These are phyloP conservation scores for Moesziomyces globuligerus DNA, from an alignment of 1,284 basidiomycete species.

Conservation along the genomic window DNA sequence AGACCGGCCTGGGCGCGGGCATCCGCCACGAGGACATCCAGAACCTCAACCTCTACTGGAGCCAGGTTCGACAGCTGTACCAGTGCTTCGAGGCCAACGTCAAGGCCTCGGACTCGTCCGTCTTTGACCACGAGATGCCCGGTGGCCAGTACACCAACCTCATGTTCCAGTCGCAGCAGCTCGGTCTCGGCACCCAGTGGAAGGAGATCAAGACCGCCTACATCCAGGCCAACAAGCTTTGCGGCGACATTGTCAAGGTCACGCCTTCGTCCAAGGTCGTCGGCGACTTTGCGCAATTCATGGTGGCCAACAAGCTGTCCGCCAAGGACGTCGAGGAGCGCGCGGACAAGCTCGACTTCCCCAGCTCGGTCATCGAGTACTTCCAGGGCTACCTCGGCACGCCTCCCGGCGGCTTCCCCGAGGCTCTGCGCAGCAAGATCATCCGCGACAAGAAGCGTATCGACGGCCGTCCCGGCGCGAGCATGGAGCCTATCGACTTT, in stretches of 20 bases:
- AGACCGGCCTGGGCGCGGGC: constrained; percentile 92
- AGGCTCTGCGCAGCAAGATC: constrained; percentile 88
- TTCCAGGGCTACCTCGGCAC: constrained; percentile 84
- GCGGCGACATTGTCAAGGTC: constrained; percentile 98
- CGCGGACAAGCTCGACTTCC: constrained; percentile 94
- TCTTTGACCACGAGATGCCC: constrained; percentile 99
- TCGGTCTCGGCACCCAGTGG: constrained; percentile 98
- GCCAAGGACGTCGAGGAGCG: constrained; percentile 86
- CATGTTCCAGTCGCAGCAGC: constrained; percentile 95
- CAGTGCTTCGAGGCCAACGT: constrained; percentile 98
- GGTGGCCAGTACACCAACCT: constrained; percentile 77
- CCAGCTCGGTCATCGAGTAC: constrained; percentile 73
- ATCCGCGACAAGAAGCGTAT: constrained; percentile 94
- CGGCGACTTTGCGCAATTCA: constrained; percentile 95
- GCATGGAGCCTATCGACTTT: constrained; percentile 89
- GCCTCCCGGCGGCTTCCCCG: constrained; percentile 88
- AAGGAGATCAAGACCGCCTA: constrained; percentile 98
- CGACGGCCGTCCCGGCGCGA: constrained; percentile 89
- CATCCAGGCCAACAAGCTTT: constrained; percentile 76
- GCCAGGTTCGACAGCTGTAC: constrained; percentile 94
- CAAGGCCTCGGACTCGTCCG: constrained; percentile 82
- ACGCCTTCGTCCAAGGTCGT: constrained; percentile 99
- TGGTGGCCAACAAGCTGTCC: constrained; percentile 92
- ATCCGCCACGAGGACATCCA: constrained; percentile 98
- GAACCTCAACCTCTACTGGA: constrained; percentile 97